Evolutionary conservation across 2,329 filamentous ascomycete species (phyloP), one percentile per base, ranked within the genome.

Genomic region (Setomelanomma holmii): DNA sequence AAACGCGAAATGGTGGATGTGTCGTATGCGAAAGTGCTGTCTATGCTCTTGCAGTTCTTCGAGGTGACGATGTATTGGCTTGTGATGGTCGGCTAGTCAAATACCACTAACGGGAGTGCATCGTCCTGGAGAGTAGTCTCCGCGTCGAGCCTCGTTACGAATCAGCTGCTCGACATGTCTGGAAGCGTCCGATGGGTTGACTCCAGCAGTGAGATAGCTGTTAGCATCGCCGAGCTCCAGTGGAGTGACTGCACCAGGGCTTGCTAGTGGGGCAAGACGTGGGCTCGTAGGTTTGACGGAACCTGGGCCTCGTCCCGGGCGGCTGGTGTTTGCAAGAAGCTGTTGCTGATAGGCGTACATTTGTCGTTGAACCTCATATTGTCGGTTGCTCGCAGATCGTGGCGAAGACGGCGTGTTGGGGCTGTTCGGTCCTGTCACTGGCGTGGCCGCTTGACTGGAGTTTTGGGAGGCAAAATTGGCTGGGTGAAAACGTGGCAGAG

Each of bases 181-280:
- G 2, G 66, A 57, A 20, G 70, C 66, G 23, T 81, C 78, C 23
- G 69, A 66, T 17, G 66, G 60, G 23, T 69, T 66, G 7, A 75
- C 69, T 5, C 79, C 78, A 19, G 77, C 78, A n/a, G 76, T 70
- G 22, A 82, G 69, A 56, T 82, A 82, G 46, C 73, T 68, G n/a
- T 76, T 72, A 14, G 63, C 60, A 1, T 69, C 55, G 62, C 81
- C 80, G 24, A 83, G 75, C 57, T 79, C 78, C 40, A 83, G 64
- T n/a, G 80, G 81, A 20, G 81, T 83, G 34, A 83, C 79, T 5
- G 79, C 79, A 34, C 80, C 80, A 2, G 81, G 81, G 48, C 80
- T 82, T 14, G 78, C 79, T 19, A 81, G 64, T 20, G 81, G 81
- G 20, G 73, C 73, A 35, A 83, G 72, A 34, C 78, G 75, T 24